Evolutionary conservation across 495 filamentous ascomycete genomes (phyloP).

Genomic region (Xylaria cubensis): DNA sequence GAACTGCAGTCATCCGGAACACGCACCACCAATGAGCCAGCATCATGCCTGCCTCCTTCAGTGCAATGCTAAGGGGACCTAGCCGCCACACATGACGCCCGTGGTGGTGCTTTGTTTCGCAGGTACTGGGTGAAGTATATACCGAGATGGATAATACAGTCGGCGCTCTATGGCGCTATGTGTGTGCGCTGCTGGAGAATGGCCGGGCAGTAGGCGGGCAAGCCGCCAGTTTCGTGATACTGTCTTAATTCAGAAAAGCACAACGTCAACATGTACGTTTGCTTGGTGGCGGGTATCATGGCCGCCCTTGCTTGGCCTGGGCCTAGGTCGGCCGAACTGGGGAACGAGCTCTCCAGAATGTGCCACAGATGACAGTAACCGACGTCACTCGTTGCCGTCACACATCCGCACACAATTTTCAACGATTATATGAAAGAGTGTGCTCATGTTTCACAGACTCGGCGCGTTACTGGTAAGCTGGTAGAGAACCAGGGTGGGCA

Average conservation of each 20-base stretch:
- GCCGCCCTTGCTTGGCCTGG: background rate
- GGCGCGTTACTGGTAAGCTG: background rate
- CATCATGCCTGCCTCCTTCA: constrained; percentile 9
- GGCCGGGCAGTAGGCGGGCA: constrained; percentile 2
- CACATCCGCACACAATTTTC: constrained; percentile 8
- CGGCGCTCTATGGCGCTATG: background rate
- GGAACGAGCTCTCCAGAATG: background rate
- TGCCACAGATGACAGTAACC: constrained; percentile 9
- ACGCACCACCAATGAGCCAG: constrained; percentile 21
- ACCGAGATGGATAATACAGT: background rate
- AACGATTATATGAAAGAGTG: background rate
- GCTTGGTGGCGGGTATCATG: background rate
- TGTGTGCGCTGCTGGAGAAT: background rate
- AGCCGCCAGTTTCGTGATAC: constrained; percentile 2
- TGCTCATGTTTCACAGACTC: constrained; percentile 19
- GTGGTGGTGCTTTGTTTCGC: constrained; percentile 6
- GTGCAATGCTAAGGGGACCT: constrained; percentile 1
- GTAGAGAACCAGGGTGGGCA: background rate
- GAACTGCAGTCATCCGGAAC: constrained; percentile 32
- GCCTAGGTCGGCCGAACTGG: constrained; percentile 11
- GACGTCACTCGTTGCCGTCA: constrained; percentile 25
- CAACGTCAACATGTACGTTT: background rate
- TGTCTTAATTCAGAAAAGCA: constrained; percentile 13
- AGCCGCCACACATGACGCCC: constrained; percentile 21
- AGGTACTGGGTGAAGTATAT: background rate